These are phyloP conservation scores for Hansenula lynferdii DNA, from an alignment of 1,139 yeast species.

Conservation along the genomic window DNA sequence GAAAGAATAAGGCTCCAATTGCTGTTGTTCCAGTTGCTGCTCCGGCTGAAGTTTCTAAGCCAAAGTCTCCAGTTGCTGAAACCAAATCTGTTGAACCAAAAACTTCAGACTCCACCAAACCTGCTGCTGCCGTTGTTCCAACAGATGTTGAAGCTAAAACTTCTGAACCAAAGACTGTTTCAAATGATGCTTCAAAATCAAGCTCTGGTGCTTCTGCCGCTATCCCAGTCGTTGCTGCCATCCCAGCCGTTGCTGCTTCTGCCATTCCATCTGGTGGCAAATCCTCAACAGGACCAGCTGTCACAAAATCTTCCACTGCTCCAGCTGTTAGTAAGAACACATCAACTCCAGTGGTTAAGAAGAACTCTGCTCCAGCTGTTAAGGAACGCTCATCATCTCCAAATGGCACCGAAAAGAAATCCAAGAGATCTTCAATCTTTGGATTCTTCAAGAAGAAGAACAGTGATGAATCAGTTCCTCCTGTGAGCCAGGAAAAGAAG, in stretches of 20 bases:
- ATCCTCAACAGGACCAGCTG: no score
- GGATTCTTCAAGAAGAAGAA: slow-evolving; percentile 11
- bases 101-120: no score
- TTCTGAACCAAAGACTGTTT: slow-evolving; percentile 3
- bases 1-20: slow-evolving; percentile 4
- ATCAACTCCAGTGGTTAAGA: no score
- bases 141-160: not conserved
- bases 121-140: slow-evolving; percentile 6
- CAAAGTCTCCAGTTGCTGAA: not conserved
- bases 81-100: slow-evolving; percentile 1
- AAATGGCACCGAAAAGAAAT: not conserved
- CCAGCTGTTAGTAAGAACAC: no score
- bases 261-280: not conserved
- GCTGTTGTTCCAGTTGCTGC: slow-evolving; percentile 5
- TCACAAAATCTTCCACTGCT: no score
- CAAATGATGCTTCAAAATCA: slow-evolving; percentile 6
- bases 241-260: slow-evolving; percentile 1
- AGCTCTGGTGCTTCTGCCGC: slow-evolving; percentile 6
- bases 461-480: not conserved
- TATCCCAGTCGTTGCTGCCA: slow-evolving; percentile 5
- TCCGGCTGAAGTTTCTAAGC: slow-evolving; percentile 9
- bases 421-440: slow-evolving; percentile 16
- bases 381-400: not conserved
- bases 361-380: not conserved
- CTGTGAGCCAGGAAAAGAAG: slow-evolving; percentile 1